Evolutionary conservation across 169 alveolate genomes (phyloP), one percentile per base, ranked within the genome.

Genomic region (Babesia ovis): DNA sequence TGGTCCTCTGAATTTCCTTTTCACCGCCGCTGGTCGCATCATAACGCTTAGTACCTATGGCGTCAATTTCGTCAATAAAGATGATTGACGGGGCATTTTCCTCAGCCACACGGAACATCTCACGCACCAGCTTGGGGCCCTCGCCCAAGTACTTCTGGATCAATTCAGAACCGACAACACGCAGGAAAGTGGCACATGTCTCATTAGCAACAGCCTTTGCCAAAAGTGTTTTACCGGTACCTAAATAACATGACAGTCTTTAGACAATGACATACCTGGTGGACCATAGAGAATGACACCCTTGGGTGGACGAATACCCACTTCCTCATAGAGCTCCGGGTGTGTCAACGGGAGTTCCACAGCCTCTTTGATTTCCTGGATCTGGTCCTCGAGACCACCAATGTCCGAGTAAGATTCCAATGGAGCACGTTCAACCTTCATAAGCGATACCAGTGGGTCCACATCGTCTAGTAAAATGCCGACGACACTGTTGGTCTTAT

Each of bases 11-110:
- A 58, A 98, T 98, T 88, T 98, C 99, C 83, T 97, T 96, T 76
- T 97, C 99, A 16, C 99, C 99, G 34, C 99, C 99, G 60, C 98
- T 95, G 39, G 97, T 94, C 60, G 98, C 96, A 71, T 96, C 99
- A 58, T 96, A 96, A 57, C 98, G 90, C 86, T 97, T 97, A 35
- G 99, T 96, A 32, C 99, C 99, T 50, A 97, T 96, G 20, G 99
- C 99, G 90, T 98, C 99, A 74, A 98, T 97, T 93, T 98, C 99
- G 89, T 98, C 99, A 74, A 98, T 98, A 91, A 98, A 98, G 37
- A 98, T 98, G 64, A 98, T 98, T 39, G 98, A 93, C 4, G 99
- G 99, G 27, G 99, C 99, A 70, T 96, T 97, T 59, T 98, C 99
- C 82, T 96, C 98, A 0, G 99, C 99, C 32, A 97, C 97, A 56